Conservation (phyloP, 2,329 filamentous ascomycete genomes). For the Bimuria novae-zelandiae region DNA sequence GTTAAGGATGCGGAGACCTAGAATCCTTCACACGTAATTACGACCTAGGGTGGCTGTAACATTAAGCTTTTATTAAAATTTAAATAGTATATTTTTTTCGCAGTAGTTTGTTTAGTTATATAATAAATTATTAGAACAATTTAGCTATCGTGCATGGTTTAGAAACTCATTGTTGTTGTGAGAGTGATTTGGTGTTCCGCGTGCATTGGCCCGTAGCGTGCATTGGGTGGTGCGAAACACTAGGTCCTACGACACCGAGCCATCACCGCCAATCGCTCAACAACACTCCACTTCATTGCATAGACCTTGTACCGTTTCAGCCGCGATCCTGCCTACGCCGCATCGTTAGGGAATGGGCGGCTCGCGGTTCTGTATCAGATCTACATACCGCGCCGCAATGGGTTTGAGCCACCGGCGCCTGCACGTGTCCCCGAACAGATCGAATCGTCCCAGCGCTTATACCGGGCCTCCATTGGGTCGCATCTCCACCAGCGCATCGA, state of each 20-base stretch:
- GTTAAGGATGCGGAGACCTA: no score
- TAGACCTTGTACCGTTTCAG: not conserved
- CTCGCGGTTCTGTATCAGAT: not conserved
- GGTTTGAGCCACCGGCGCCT: constrained; percentile 6
- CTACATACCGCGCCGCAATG: not conserved
- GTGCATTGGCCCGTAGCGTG: no score
- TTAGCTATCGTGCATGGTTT: no score
- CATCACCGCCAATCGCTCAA: constrained; percentile 1
- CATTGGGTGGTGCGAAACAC: no score
- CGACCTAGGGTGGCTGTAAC: no score
- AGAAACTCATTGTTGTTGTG: no score
- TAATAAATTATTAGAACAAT: no score
- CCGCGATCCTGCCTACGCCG: constrained; percentile 1
- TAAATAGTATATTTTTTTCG: no score
- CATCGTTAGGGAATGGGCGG: not conserved
- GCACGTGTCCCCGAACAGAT: not conserved
- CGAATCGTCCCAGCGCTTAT: constrained; percentile 2
- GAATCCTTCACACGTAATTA: no score
- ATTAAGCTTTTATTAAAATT: no score
- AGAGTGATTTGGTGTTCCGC: no score
- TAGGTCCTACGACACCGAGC: not conserved
- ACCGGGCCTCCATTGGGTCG: not conserved
- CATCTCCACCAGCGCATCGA: not conserved
- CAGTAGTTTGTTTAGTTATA: no score
- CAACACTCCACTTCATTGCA: not conserved